Evolutionary conservation across 2,329 filamentous ascomycete genomes (phyloP), one percentile per base, ranked within the genome.

Genomic region (Clathrospora elynae): DNA sequence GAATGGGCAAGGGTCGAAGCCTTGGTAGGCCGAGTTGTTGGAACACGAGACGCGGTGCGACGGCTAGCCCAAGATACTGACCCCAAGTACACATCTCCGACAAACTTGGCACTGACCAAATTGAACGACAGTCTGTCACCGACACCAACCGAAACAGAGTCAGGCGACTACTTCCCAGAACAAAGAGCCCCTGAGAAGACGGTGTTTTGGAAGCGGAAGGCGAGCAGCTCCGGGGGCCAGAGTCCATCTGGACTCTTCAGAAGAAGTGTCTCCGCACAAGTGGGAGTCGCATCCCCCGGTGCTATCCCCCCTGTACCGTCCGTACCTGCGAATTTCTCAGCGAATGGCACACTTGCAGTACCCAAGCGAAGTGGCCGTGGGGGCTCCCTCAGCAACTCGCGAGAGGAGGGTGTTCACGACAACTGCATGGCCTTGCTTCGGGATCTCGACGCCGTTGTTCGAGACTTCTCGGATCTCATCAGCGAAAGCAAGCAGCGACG

Each of bases 141-240:
- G 4, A 73, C 71, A 34, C 73, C 72, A 1, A 64, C 67, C 3
- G 70, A 73, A 33, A 36, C 53, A 14, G 80, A 80, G 11, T 66
- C 68, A 2, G 81, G 80, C 23, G 75, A 81, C 43, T 85, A 84
- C 57, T 83, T 82, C 36, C 45, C 68, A 55, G 59, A 71, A n/a
- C 63, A 67, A 13, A 60, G 53, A 16, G 48, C 42, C 1, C 51
- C 61, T 7, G 84, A 90, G 39, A 89, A 78, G 66, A 81, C 83
- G 46, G 78, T 89, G 0, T 97, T 99, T 64, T 99, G 93, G 93
- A 95, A 90, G 69, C 84, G 92, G 33, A 96, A 95, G 71, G 77
- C 85, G 1, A 91, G 84, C 58, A 73, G 67, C 28, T 73, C 72
- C 14, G 73, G 67, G 14, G 71, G 66, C 18, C 61, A 60, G 34